A percentile compares a stretch with the other conserved stretches of the same genome.
Conservation (phyloP, 345 rosid species). For the Populus tremula region DNA sequence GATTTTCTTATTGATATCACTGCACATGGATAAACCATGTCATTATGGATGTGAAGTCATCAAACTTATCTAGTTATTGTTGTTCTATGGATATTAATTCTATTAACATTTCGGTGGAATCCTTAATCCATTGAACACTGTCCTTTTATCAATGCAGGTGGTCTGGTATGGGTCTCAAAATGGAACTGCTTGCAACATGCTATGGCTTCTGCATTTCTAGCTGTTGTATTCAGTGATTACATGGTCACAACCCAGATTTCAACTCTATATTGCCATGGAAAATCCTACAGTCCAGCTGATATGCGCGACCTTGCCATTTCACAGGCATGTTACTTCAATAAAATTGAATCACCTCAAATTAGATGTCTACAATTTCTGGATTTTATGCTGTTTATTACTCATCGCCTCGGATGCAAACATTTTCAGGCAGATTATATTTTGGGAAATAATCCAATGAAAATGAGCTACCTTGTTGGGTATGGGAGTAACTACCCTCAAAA, state of each 20-base stretch:
- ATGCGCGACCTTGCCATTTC: slow-evolving; percentile 18
- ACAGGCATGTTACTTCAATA: slow-evolving; percentile 8
- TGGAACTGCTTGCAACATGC: slow-evolving; percentile 21
- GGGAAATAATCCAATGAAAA: slow-evolving; percentile 26
- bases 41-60: too few species aligned
- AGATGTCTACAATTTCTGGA: too few species aligned
- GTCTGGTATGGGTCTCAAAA: slow-evolving; percentile 21
- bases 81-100: too few species aligned
- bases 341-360: too few species aligned
- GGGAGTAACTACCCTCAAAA: slow-evolving; percentile 13
- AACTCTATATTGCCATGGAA: slow-evolving; percentile 22
- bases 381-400: background rate
- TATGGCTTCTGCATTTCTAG: slow-evolving; percentile 28
- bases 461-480: slow-evolving; percentile 23
- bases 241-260: slow-evolving; percentile 16
- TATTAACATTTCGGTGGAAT: too few species aligned
- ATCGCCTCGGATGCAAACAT: background rate
- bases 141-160: slow-evolving; percentile 17
- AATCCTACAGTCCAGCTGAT: slow-evolving; percentile 15
- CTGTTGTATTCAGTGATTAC: slow-evolving; percentile 26
- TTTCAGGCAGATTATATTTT: slow-evolving; percentile 23
- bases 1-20: background rate
- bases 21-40: background rate
- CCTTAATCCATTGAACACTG: background rate
- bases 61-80: too few species aligned